Percentiles rank a stretch among this genome's conserved stretches.
These are phyloP conservation scores for Peziza echinospora DNA, from an alignment of 495 filamentous ascomycete species.

Conservation along the genomic window DNA sequence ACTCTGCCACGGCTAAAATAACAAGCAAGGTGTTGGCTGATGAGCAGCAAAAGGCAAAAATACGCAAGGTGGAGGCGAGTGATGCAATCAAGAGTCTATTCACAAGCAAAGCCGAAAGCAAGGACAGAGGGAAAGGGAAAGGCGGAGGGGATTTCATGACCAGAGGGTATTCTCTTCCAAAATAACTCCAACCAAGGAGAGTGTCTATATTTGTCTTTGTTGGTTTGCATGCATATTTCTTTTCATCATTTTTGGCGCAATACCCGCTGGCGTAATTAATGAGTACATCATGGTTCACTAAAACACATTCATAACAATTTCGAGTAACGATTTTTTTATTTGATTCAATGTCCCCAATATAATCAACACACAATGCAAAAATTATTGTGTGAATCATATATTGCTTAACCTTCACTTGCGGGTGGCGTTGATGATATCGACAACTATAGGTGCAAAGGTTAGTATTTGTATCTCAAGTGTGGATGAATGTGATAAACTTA, in stretches of 20 bases:
- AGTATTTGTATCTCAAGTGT: not conserved
- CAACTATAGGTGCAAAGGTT: constrained; percentile 23
- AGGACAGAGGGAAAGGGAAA: constrained; percentile 15
- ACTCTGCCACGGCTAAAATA: constrained; percentile 59
- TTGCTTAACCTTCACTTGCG: too few relatives aligned
- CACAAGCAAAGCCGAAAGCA: constrained; percentile 28
- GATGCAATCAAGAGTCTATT: constrained; percentile 53
- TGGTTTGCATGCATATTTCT: too few relatives aligned
- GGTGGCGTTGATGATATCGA: constrained; percentile 39
- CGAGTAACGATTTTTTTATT: too few relatives aligned
- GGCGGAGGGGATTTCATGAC: constrained; percentile 48
- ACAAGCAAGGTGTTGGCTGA: constrained; percentile 72
- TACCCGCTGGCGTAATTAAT: too few relatives aligned
- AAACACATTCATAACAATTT: too few relatives aligned
- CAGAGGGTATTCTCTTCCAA: constrained; percentile 44
- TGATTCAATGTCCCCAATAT: too few relatives aligned
- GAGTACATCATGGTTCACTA: too few relatives aligned
- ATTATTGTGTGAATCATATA: too few relatives aligned
- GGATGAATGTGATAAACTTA: constrained; percentile 28
- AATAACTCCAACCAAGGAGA: too few relatives aligned
- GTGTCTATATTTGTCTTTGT: too few relatives aligned
- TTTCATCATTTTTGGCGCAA: too few relatives aligned
- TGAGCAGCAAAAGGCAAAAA: constrained; percentile 59
- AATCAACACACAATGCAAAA: too few relatives aligned
- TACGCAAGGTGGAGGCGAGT: constrained; percentile 46